Evolutionary conservation across 1,284 basidiomycete genomes (phyloP), one percentile per base, ranked within the genome.

Genomic region (Athelia psychrophila): DNA sequence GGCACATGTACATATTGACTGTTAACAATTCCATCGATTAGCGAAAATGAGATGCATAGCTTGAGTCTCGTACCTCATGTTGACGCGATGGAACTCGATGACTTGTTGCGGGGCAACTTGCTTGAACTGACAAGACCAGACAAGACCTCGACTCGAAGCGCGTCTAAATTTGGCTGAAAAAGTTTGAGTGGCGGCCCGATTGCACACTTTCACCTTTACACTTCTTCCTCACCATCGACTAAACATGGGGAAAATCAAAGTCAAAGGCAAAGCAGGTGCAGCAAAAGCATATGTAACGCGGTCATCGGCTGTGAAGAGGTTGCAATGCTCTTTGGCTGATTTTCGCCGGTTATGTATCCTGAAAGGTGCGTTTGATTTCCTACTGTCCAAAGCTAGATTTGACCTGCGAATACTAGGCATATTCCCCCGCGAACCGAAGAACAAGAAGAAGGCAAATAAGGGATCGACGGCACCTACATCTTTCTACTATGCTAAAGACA

Each of bases 401-500:
- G 35, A 13, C 23, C 20, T 27, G n/a, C 16, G 19, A 47, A 25
- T 22, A n/a, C n/a, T 54, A 96, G 94, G 97, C 24, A 98, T 99
- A 66, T 98, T 96, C 71, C 97, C 97, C 56, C 90, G 96, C 49
- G 96, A 99, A 69, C 97, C 97, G 18, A 83, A 87, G 48, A 89
- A 86, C 73, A 84, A 86, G 66, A 99, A 98, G 71, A 88, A 88
- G 59, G 97, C 96, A 51, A 99, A 99, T 77, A 98, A 98, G 71
- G 97, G 97, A 3, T 96, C 93, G 3, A 94, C 95, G 36, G 95
- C 94, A 0, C 95, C 96, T 2, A 95, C 95, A 1, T 93, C 95
- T 4, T 99, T 99, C 75, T 99, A 99, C 77, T 98, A 98, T 71
- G 79, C 93, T 49, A 99, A 99, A 74, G 97, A 99, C 67, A 97